Base-by-base conservation (phyloP, 2,329 filamentous ascomycete species). In the Colletotrichum gigasporum region DNA sequence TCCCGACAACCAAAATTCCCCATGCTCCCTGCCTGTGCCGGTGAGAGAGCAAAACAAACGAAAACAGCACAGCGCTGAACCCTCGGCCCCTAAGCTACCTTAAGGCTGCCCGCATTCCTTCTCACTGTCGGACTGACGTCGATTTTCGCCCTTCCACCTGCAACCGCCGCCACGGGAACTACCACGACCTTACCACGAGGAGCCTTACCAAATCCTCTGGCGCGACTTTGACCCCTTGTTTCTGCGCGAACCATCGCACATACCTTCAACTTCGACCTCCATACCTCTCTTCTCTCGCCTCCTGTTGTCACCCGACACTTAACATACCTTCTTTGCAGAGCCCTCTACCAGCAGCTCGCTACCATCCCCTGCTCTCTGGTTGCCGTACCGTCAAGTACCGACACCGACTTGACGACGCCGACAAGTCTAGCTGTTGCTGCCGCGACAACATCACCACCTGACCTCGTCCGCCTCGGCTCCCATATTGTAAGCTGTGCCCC, bases 1-100 rank as follows among this genome's bases (percentile, higher is more conserved):
- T 65, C 63, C 63, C 39, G 63, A 65, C 63, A 65, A 65, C 63
- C 63, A 65, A 50, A 65, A 24, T 48, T 50, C 56, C 61, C 61
- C 41, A 41, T 64, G 60, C 44, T 42, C 41, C 18, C 30, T 52
- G 30, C 32, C 32, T 24, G 8, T 34, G 50, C 35, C 28, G 35
- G 22, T 30, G 20, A 14, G 2, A 0, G 20, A 16, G 14, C 34
- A 60, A 61, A 65, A 52, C 52, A 62, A 50, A 58, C 24, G 52
- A 51, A 51, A 65, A 64, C 50, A 58, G 32, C 34, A 56, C 11
- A 30, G n/a, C n/a, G n/a, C n/a, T n/a, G n/a, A n/a, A 26, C 42
- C 42, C 32, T 30, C 20, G 4, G 26, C 44, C 22, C 24, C 16
- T 14, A n/a, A n/a, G n/a, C n/a, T n/a, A n/a, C n/a, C n/a, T n/a